phyloP scores from a whole-genome alignment of 352 stramenopile genomes.

The Pilasporangium apinafurcum region DNA sequence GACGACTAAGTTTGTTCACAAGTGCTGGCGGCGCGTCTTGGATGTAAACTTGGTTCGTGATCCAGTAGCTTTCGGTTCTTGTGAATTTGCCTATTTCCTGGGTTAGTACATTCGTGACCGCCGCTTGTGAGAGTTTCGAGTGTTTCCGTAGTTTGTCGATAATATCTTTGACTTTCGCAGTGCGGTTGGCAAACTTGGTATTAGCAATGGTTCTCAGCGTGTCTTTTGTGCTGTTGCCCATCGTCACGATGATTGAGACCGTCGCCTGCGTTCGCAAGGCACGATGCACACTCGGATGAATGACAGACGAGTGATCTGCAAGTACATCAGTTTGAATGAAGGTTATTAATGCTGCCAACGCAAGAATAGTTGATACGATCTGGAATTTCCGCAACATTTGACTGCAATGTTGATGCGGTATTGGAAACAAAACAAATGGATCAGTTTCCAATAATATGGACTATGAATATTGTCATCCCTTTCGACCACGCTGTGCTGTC shows the following conservation, averaged over 20 bases:
- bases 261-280: constrained; percentile 13
- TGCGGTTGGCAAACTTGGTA: not conserved
- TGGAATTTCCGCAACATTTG: too few relatives aligned
- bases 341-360: too few relatives aligned
- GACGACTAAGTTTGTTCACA: constrained; percentile 10
- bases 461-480: too few relatives aligned
- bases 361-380: too few relatives aligned
- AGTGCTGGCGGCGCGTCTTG: constrained; percentile 12
- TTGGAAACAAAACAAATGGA: too few relatives aligned
- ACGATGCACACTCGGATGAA: constrained; percentile 17
- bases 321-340: too few relatives aligned
- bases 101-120: not conserved
- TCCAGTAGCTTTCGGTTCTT: constrained; percentile 13
- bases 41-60: constrained; percentile 21
- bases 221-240: not conserved
- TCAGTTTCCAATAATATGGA: too few relatives aligned
- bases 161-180: not conserved
- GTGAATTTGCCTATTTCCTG: constrained; percentile 3
- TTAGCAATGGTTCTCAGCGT: not conserved
- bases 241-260: constrained; percentile 3
- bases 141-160: not conserved
- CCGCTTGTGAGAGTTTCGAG: not conserved
- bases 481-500: too few relatives aligned
- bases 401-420: too few relatives aligned
- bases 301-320: too few relatives aligned